Conservation (phyloP, 169 alveolate species). For the Blepharisma undulans region DNA sequence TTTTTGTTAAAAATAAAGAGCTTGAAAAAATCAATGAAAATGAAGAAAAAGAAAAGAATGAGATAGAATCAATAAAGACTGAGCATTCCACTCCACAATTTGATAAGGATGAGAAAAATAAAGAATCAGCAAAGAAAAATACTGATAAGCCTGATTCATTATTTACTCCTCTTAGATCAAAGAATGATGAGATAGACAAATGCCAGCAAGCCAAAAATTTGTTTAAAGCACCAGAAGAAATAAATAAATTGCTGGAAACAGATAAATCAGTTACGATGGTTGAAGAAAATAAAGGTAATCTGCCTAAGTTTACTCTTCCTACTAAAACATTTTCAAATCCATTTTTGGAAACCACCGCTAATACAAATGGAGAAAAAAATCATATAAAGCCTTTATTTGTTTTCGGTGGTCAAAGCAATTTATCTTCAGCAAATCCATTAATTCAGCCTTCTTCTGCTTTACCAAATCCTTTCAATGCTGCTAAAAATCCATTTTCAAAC, state of each 20-base stretch:
- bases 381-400: background rate
- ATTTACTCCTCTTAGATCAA: background rate
- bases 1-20: background rate
- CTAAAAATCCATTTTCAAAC: background rate
- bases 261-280: background rate
- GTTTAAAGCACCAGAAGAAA: background rate
- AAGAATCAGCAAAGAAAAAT: background rate
- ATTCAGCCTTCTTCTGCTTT: background rate
- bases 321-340: background rate
- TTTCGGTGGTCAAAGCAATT: background rate
- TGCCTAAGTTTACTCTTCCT: background rate
- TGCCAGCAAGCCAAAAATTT: background rate
- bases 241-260: background rate
- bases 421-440: background rate
- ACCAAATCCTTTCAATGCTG: background rate
- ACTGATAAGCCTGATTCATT: background rate
- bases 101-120: background rate
- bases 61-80: background rate
- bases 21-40: background rate
- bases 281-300: background rate
- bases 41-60: background rate
- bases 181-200: background rate
- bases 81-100: background rate
- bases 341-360: background rate
- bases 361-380: background rate